These are phyloP conservation scores for Kwoniella heveanensis DNA, from an alignment of 768 basidiomycete species.

Conservation along the genomic window DNA sequence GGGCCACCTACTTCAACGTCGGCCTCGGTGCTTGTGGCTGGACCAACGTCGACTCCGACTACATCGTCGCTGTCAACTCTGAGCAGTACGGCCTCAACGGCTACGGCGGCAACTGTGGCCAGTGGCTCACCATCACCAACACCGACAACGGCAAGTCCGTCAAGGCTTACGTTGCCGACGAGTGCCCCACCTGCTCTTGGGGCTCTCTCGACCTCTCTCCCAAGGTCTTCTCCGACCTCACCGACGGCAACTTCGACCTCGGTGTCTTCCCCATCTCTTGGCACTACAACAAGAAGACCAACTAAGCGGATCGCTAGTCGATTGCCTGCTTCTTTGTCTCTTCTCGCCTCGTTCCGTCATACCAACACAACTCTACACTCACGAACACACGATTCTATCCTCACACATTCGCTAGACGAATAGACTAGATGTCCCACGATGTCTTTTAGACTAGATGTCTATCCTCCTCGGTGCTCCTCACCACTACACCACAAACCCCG, in stretches of 20 bases:
- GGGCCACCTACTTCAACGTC: slow-evolving; percentile 45
- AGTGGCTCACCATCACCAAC: slow-evolving; percentile 48
- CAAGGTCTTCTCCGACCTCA: slow-evolving; percentile 36
- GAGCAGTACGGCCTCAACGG: slow-evolving; percentile 33
- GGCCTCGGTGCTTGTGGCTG: slow-evolving; percentile 41
- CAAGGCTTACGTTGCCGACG: slow-evolving; percentile 43
- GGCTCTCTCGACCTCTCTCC: slow-evolving; percentile 50
- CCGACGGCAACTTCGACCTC: slow-evolving; percentile 32
- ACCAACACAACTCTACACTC: too few species aligned
- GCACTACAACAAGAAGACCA: slow-evolving; percentile 33
- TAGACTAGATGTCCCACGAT: neutral
- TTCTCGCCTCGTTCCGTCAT: neutral
- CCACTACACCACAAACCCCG: neutral
- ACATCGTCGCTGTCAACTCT: slow-evolving; percentile 47
- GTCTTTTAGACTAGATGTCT: neutral
- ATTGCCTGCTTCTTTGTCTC: neutral
- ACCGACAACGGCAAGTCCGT: slow-evolving; percentile 44
- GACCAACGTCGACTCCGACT: slow-evolving; percentile 37
- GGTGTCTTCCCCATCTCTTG: slow-evolving; percentile 46
- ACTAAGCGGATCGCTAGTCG: slow-evolving; percentile 22
- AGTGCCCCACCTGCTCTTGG: slow-evolving; percentile 48
- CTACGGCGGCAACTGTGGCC: slow-evolving; percentile 40
- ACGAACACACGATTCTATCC: too few species aligned
- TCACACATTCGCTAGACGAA: neutral
- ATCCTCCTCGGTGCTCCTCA: neutral